Base-by-base conservation (phyloP, 768 basidiomycete genomes). In the Agrocybe praecox region DNA sequence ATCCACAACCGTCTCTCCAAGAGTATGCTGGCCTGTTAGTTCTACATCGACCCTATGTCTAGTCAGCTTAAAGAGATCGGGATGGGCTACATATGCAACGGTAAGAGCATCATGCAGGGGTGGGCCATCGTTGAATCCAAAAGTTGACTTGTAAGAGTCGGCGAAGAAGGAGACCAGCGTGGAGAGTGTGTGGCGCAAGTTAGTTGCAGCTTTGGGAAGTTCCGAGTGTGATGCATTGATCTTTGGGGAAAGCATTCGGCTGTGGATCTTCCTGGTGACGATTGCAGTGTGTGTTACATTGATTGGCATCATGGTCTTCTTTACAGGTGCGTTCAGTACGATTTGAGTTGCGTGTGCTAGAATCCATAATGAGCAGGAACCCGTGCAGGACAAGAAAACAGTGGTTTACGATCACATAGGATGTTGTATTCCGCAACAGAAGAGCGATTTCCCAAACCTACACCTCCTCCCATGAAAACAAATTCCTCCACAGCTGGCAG, bases 401-500 rank as follows among this genome's bases (percentile, higher is more conserved):
- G n/a, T 26, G n/a, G 72, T 89, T 69, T 64, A 92, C 90, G 90
- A 74, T 92, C 92, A 58, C 89, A 90, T 17, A 90, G 69, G 52
- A 92, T 86, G 65, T 93, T 94, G 70, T 85, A 94, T 67, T 93
- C 92, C 64, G 91, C 92, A 11, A 85, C 87, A 14, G 92, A 76
- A 8, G 89, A 87, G 29, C 88, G 77, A 65, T 95, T 96, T 0
- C 94, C 93, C 21, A 91, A 66, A 9, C 93, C 93, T 24, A 92
- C 86, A 2, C 86, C 92, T n/a, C 94, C 94, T 11, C 94, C 94
- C 94, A 96, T 96, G 65, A 93, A 89, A 7, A 92, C 88, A 58
- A 92, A 80, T 57, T 89, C 82, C 57, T 87, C 84, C 6, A 92
- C 72, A 10, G 77, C 86, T 14, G 72, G 72, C n/a, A 83, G 61